phyloP scores from a whole-genome alignment of 805 yeast genomes.

The Saccharomyces kudriavzevii region DNA sequence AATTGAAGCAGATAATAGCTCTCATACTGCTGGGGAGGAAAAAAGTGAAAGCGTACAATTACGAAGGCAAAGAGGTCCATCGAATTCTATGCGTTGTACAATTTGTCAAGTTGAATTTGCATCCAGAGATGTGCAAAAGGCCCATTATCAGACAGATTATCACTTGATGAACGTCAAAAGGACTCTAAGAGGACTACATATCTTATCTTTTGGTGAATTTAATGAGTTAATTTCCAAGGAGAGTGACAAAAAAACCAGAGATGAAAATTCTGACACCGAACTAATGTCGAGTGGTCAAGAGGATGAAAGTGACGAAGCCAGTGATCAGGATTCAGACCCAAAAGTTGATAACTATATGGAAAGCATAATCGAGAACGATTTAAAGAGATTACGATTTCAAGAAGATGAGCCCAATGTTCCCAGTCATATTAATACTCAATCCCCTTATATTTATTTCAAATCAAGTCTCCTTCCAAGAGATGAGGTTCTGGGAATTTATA shows the following conservation, averaged over 20 bases:
- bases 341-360: conserved; percentile 12
- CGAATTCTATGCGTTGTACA: conserved; percentile 13
- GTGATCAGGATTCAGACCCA: conserved; percentile 11
- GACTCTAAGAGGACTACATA: conserved; percentile 35
- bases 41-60: conserved; percentile 10
- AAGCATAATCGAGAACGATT: conserved; percentile 20
- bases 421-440: conserved; percentile 56
- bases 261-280: conserved; percentile 31
- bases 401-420: conserved; percentile 31
- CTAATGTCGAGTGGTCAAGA: conserved; percentile 14
- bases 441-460: conserved; percentile 58
- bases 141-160: conserved; percentile 50
- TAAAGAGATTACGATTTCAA: conserved; percentile 15
- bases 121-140: conserved; percentile 19
- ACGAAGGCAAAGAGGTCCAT: conserved; percentile 7
- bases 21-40: background rate
- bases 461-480: conserved; percentile 38
- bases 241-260: conserved; percentile 50
- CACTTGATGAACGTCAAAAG: conserved; percentile 57
- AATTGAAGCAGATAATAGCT: conserved; percentile 8
- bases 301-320: conserved; percentile 16
- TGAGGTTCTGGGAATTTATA: conserved; percentile 59
- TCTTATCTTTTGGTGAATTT: conserved; percentile 50
- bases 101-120: conserved; percentile 21
- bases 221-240: conserved; percentile 41